phyloP scores from a whole-genome alignment of 768 basidiomycete genomes.

The Cystobasidium ongulense region DNA sequence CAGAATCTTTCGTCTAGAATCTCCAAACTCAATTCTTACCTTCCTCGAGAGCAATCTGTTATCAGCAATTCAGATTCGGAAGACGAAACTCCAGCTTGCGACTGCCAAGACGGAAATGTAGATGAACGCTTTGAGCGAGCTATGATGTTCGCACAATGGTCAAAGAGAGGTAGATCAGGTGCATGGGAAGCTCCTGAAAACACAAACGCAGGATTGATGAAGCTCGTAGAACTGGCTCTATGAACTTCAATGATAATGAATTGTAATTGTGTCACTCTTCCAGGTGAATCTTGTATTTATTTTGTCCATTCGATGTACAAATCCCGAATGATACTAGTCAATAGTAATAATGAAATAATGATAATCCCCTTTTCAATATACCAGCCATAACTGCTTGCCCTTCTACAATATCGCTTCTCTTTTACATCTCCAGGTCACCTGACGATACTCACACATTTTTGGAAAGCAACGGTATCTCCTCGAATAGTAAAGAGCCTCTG shows the following conservation, averaged over 20 bases:
- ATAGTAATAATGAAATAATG: neutral
- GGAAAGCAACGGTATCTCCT: no score
- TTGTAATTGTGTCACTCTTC: neutral
- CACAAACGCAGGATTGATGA: neutral
- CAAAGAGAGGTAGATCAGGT: neutral
- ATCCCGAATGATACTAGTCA: neutral
- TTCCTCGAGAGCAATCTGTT: neutral
- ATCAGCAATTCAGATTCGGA: neutral
- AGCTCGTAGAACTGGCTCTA: neutral
- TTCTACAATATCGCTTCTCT: neutral
- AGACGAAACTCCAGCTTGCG: neutral
- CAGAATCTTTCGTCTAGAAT: neutral
- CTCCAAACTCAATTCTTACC: neutral
- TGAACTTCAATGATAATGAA: neutral
- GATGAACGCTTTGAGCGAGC: slow-evolving; percentile 21
- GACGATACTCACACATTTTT: no score
- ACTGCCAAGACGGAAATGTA: neutral
- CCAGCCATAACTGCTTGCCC: neutral
- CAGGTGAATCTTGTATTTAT: neutral
- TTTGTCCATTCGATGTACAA: slow-evolving; percentile 1
- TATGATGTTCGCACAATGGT: slow-evolving; percentile 19
- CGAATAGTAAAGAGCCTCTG: no score
- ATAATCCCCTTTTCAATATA: neutral
- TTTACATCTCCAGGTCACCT: no score
- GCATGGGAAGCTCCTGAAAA: slow-evolving; percentile 19